These are phyloP conservation scores for Parasarocladium wereldwijsianum DNA, from an alignment of 2,329 filamentous ascomycete genomes.

Conservation along the genomic window DNA sequence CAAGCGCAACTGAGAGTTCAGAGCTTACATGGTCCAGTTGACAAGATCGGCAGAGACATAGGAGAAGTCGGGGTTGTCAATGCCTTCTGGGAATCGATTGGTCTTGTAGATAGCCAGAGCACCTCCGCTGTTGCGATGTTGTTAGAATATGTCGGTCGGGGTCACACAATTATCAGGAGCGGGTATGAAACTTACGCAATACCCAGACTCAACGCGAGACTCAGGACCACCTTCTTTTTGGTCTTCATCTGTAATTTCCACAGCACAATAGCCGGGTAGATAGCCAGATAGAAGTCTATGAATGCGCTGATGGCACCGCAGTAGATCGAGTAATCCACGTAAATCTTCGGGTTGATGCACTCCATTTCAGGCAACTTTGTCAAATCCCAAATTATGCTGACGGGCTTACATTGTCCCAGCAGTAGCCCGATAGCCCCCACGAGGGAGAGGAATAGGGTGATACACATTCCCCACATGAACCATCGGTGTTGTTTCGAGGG, in stretches of 20 bases:
- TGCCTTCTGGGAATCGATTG: conserved; percentile 9
- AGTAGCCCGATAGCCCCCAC: conserved; percentile 10
- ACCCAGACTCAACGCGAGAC: conserved; percentile 12
- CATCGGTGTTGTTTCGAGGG: conserved; percentile 8
- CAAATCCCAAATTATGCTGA: conserved; percentile 9
- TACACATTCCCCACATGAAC: conserved; percentile 12
- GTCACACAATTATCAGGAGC: not conserved
- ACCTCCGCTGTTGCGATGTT: conserved; percentile 5
- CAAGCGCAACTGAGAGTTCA: not conserved
- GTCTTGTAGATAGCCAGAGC: conserved; percentile 17
- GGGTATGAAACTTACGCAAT: conserved; percentile 10
- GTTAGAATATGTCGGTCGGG: no score
- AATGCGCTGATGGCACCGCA: conserved; percentile 10
- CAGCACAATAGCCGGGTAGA: conserved; percentile 11
- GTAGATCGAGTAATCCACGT: conserved; percentile 9
- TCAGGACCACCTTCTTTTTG: conserved; percentile 12
- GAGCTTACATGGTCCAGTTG: conserved; percentile 1
- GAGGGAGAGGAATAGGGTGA: conserved; percentile 9
- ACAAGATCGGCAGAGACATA: conserved; percentile 5
- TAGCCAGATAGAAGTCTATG: conserved; percentile 13
- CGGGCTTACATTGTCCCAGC: conserved; percentile 12
- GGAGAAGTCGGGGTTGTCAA: conserved; percentile 2
- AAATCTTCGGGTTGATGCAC: conserved; percentile 8
- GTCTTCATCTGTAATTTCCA: conserved; percentile 10
- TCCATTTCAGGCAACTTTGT: conserved; percentile 3